Evolutionary conservation across 2,329 filamentous ascomycete genomes (phyloP), one percentile per base, ranked within the genome.

Genomic region (Epichloe hybrida): DNA sequence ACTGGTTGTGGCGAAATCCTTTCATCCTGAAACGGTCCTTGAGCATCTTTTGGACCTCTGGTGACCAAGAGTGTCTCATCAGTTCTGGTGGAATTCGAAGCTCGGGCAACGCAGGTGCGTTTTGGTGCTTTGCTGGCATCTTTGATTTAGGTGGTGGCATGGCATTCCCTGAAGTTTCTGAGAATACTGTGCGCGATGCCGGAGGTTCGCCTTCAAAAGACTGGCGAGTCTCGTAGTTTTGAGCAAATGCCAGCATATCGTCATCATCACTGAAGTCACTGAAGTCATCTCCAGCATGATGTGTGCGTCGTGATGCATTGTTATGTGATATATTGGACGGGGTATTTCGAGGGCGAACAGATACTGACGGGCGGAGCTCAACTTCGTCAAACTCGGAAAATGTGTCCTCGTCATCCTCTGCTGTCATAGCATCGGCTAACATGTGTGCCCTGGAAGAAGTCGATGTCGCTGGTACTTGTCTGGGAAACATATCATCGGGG

Each of bases 1-100:
- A 75, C 63, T 98, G 93, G 62, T 96, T 93, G 50, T 84, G 81
- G 34, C 94, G 82, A 62, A 98, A 98, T 0, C 88, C 88, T 50
- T 79, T 80, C 64, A 98, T 83, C 55, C 84, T 79, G 62, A 98
- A 98, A 3, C 82, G 77, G 58, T 91, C 83, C 60, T 85, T 88
- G 56, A 98, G 70, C n/a, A 82, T 86, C 50, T 73, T 76, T 57
- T 83, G 84, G 23, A 98, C 86, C 59, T 97, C 90, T 42, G 78
- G 74, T 15, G 90, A 96, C 93, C 94, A 98, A 4, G 81, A 73
- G 60, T 83, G 75, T 46, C 76, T 74, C 76, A 86, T 84, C 58
- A 78, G 64, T 49, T 76, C 71, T 1, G 72, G 63, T 1, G 75
- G 71, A 23, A 79, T 68, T 46, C 63, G 67, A n/a, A 61, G 51